Percentiles rank a stretch among this genome's conserved stretches.
Conservation (phyloP, 805 yeast species). For the Hermanozyma aechmeae region DNA sequence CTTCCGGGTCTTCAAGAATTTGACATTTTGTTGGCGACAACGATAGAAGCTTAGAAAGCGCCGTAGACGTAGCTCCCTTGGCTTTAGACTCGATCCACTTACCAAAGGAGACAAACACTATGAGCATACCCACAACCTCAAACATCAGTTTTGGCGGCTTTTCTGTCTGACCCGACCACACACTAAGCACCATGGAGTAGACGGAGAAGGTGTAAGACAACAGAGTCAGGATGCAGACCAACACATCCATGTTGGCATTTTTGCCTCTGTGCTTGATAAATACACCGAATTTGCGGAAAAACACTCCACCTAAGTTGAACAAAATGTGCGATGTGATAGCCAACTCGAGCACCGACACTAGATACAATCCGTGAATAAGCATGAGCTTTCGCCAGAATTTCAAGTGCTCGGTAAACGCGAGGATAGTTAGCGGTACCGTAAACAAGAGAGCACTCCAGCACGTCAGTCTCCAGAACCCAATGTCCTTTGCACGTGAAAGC, state of each 20-base stretch:
- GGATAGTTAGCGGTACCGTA: slow-evolving; percentile 53
- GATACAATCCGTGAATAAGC: slow-evolving; percentile 51
- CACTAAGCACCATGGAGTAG: slow-evolving; percentile 44
- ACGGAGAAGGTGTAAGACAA: slow-evolving; percentile 72
- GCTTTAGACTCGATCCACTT: slow-evolving; percentile 89
- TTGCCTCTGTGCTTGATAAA: slow-evolving; percentile 55
- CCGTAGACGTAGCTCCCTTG: slow-evolving; percentile 86
- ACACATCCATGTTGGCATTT: slow-evolving; percentile 80
- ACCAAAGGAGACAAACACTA: slow-evolving; percentile 79
- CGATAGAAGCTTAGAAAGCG: slow-evolving; percentile 71
- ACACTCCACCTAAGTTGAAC: slow-evolving; percentile 56
- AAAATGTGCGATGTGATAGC: slow-evolving; percentile 51
- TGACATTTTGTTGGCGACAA: slow-evolving; percentile 72
- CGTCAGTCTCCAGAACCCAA: slow-evolving; percentile 56
- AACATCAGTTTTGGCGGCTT: slow-evolving; percentile 64
- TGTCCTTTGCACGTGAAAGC: slow-evolving; percentile 62
- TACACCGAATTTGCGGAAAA: slow-evolving; percentile 53
- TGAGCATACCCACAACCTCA: slow-evolving; percentile 81
- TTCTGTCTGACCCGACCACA: slow-evolving; percentile 28
- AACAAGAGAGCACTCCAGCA: slow-evolving; percentile 42
- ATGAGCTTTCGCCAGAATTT: slow-evolving; percentile 18
- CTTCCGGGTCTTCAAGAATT: slow-evolving; percentile 39
- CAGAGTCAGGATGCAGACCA: slow-evolving; percentile 74
- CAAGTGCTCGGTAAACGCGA: slow-evolving; percentile 40
- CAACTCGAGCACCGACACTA: slow-evolving; percentile 56